A percentile compares a stretch with the other conserved stretches of the same genome.
These are phyloP conservation scores for Wickerhamiella shivajii DNA, from an alignment of 805 yeast genomes.

Conservation along the genomic window DNA sequence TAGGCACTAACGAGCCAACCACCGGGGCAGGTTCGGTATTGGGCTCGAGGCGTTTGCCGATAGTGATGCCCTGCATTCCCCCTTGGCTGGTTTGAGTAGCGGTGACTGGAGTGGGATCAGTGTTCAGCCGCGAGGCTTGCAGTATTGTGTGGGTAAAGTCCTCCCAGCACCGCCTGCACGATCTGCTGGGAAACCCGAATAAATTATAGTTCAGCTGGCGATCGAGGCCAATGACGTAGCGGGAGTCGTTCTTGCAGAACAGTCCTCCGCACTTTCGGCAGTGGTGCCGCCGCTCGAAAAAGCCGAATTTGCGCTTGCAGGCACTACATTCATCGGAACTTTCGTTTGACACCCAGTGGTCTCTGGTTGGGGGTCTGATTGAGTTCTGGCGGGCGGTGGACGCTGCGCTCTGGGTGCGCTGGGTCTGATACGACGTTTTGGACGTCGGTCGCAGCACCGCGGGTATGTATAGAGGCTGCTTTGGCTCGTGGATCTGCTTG, in stretches of 20 bases:
- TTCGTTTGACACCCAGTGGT: constrained; percentile 47
- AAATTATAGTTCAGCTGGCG: constrained; percentile 37
- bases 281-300: constrained; percentile 68
- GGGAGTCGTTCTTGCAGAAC: constrained; percentile 55
- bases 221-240: constrained; percentile 43
- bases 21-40: constrained; percentile 14
- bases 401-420: constrained; percentile 13
- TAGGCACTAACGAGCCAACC: constrained; percentile 25
- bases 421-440: constrained; percentile 19
- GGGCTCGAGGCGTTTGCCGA: constrained; percentile 13
- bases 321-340: constrained; percentile 47
- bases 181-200: constrained; percentile 50
- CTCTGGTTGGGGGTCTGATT: constrained; percentile 22
- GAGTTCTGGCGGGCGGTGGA: constrained; percentile 15
- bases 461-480: constrained; percentile 79
- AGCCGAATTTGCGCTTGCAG: constrained; percentile 57
- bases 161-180: constrained; percentile 51
- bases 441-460: constrained; percentile 57
- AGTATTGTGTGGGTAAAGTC: constrained; percentile 42
- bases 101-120: constrained; percentile 9
- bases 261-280: constrained; percentile 77
- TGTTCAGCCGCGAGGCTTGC: constrained; percentile 18
- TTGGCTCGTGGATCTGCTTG: constrained; percentile 64
- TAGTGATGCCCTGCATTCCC: constrained; percentile 9
- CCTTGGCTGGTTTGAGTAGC: constrained; percentile 5